Percentiles rank a stretch among this genome's conserved stretches.
These are phyloP conservation scores for Pleurotus tuoliensis DNA, from an alignment of 768 basidiomycete genomes.

Conservation along the genomic window DNA sequence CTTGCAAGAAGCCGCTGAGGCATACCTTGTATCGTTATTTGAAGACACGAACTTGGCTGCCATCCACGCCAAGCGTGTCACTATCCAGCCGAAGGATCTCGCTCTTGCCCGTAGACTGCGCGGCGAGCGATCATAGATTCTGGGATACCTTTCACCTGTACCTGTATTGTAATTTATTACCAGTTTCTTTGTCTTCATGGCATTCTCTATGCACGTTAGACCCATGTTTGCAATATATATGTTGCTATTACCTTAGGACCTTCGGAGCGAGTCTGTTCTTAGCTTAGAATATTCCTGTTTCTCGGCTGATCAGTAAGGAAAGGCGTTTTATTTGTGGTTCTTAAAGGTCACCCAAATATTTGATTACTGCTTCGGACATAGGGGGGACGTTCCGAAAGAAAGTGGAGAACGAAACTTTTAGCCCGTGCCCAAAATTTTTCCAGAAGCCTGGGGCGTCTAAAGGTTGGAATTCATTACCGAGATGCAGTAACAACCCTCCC, in stretches of 20 bases:
- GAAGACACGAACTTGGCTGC: slow-evolving; percentile 83
- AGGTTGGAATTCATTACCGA: slow-evolving; percentile 2
- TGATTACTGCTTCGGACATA: slow-evolving; percentile 2
- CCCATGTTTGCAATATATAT: not conserved
- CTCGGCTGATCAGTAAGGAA: too few species aligned
- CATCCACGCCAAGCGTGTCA: slow-evolving; percentile 83
- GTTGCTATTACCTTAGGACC: not conserved
- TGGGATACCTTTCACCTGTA: not conserved
- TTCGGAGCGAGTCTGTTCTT: too few species aligned
- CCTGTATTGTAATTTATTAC: slow-evolving; percentile 1
- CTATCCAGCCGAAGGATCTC: slow-evolving; percentile 84
- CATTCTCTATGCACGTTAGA: not conserved
- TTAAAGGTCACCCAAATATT: slow-evolving; percentile 3
- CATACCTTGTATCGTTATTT: slow-evolving; percentile 73
- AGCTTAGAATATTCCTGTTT: too few species aligned
- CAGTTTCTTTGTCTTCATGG: not conserved
- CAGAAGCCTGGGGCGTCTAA: slow-evolving; percentile 2
- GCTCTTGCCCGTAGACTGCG: slow-evolving; percentile 76
- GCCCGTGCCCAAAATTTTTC: slow-evolving; percentile 4
- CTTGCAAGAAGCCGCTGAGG: slow-evolving; percentile 83
- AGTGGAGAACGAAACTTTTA: slow-evolving; percentile 6
- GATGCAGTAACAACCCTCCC: not conserved
- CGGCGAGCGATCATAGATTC: slow-evolving; percentile 53
- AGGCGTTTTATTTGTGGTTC: not conserved
- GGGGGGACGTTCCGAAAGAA: not conserved